A percentile compares a stretch with the other conserved stretches of the same genome.
These are phyloP conservation scores for Didymella arachidicola DNA, from an alignment of 2,329 filamentous ascomycete species.

Conservation along the genomic window DNA sequence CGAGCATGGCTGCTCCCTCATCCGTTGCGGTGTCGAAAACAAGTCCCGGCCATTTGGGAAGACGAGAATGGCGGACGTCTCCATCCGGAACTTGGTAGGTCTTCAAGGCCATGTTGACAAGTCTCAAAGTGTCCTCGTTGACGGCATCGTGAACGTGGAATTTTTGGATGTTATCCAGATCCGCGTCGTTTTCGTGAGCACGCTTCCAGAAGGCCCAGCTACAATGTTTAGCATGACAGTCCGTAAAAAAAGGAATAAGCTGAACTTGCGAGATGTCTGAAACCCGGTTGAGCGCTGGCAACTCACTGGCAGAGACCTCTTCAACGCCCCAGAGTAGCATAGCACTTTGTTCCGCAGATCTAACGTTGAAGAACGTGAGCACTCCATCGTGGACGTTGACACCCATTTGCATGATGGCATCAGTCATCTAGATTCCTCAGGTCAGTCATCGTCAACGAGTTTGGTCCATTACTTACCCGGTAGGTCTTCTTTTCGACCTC, in stretches of 20 bases:
- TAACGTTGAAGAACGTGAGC: constrained; percentile 8
- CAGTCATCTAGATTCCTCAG: not conserved
- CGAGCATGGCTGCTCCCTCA: constrained; percentile 22
- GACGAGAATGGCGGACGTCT: not conserved
- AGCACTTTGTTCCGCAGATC: constrained; percentile 4
- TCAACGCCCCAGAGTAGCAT: not conserved
- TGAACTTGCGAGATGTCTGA: constrained; percentile 11
- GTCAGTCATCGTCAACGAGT: not conserved
- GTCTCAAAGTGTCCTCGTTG: constrained; percentile 1
- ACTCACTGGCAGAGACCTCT: not conserved
- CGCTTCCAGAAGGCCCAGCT: constrained; percentile 17
- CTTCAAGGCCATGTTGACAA: constrained; percentile 5
- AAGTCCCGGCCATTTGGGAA: constrained; percentile 13
- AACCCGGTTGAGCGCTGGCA: constrained; percentile 10
- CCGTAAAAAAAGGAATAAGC: not conserved
- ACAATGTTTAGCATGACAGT: not conserved
- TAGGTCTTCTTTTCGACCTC: constrained; percentile 1
- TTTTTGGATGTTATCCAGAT: constrained; percentile 8
- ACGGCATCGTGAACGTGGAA: constrained; percentile 8
- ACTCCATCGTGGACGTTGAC: constrained; percentile 16
- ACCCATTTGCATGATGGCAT: constrained; percentile 3
- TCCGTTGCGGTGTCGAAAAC: constrained; percentile 1
- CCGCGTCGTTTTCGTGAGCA: not conserved
- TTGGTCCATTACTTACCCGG: not conserved
- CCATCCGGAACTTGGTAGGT: constrained; percentile 2